These are phyloP conservation scores for Thraustotheca clavata DNA, from an alignment of 352 stramenopile species.

Conservation along the genomic window DNA sequence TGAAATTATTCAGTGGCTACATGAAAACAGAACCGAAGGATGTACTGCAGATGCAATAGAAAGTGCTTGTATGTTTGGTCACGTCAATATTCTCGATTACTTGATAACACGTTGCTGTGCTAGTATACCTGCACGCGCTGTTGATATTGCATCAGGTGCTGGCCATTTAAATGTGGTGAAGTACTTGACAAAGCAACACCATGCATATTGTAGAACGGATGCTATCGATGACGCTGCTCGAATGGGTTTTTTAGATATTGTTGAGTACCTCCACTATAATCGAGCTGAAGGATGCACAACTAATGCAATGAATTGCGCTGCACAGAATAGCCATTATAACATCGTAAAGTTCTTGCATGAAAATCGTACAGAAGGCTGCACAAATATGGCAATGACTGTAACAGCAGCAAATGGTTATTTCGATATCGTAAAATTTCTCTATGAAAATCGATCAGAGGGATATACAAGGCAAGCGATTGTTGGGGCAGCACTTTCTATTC, in stretches of 20 bases:
- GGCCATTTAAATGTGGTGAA: conserved; percentile 25
- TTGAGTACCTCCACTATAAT: conserved; percentile 29
- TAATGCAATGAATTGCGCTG: conserved; percentile 28
- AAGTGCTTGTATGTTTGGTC: conserved; percentile 54
- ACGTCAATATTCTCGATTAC: conserved; percentile 60
- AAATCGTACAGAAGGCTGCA: conserved; percentile 31
- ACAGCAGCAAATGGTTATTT: conserved; percentile 53
- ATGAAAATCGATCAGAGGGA: conserved; percentile 6
- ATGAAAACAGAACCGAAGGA: conserved; percentile 49
- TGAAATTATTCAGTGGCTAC: conserved; percentile 61
- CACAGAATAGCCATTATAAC: conserved; percentile 27
- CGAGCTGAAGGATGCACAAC: conserved; percentile 28
- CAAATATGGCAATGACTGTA: conserved; percentile 65
- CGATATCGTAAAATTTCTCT: conserved; percentile 39
- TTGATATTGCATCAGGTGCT: conserved; percentile 16
- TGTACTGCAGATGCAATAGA: conserved; percentile 76
- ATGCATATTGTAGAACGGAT: conserved; percentile 23
- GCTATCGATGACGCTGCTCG: conserved; percentile 32
- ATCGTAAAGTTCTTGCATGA: conserved; percentile 30
- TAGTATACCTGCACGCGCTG: background rate
- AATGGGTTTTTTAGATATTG: conserved; percentile 25
- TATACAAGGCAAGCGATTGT: background rate
- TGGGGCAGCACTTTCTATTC: conserved; percentile 17
- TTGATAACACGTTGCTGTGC: conserved; percentile 15
- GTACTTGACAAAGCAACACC: conserved; percentile 23